Evolutionary conservation across 1,284 basidiomycete species (phyloP), one percentile per base, ranked within the genome.

Genomic region (Cystobasidium sp.): DNA sequence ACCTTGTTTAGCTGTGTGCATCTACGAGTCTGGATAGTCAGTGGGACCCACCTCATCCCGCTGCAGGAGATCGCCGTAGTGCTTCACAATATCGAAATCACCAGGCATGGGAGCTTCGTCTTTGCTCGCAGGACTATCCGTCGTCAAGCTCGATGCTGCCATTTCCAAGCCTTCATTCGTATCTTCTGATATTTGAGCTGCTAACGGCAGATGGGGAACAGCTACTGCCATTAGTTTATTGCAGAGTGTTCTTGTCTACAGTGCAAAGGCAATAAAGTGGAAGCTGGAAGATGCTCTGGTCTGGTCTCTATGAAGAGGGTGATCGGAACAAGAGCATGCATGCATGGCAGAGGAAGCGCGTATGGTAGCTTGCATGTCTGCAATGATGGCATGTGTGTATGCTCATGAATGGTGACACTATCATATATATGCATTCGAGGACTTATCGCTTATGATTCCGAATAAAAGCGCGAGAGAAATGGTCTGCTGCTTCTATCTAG

Each of bases 1-100:
- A 92, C 92, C 88, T 76, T 84, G 83, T 82, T 96, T 91, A 7
- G 95, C 94, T 2, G 83, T 82, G 76, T 89, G 87, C 31, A 31
- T 31, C 31, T 31, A 31, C 31, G 20, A 24, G 16, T 18, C 14
- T 62, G 8, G 31, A 14, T 52, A 39, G 24, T 65, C 20, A 37
- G 22, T n/a, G 24, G 24, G 14, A 46, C 77, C 55, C 67, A 79
- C 78, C 37, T 77, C 76, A 44, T 77, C 75, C 31, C 73, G 69
- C 20, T 70, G 64, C 37, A 80, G 70, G 7, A 78, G 75, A 18
- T 73, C 62, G 14, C 52, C 66, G 63, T 77, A 79, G 41, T 64
- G 56, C 41, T 61, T 39, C 46, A 79, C 77, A 20, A 76, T 71
- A 53, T 79, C 78, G 41, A 77, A 31, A 12, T 56, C 59, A 24